Conservation (phyloP, 768 basidiomycete genomes). For the Zangia roseola region DNA sequence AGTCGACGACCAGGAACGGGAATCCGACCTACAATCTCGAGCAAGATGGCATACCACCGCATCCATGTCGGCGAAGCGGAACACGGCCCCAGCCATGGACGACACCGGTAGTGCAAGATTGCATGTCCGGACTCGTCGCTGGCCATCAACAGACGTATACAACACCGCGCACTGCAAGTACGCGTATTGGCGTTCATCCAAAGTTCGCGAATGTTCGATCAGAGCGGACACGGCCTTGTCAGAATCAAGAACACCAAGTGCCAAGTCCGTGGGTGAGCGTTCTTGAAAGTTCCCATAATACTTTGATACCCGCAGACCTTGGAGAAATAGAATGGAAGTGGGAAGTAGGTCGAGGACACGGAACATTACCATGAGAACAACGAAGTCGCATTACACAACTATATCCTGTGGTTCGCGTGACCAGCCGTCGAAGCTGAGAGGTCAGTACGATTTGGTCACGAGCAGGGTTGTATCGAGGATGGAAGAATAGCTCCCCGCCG, state of each 20-base stretch:
- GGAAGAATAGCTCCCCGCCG: slow-evolving; percentile 90
- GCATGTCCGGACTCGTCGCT: slow-evolving; percentile 78
- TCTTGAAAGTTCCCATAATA: slow-evolving; percentile 75
- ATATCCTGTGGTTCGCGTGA: slow-evolving; percentile 71
- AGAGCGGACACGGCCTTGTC: slow-evolving; percentile 75
- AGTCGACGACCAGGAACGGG: slow-evolving; percentile 1
- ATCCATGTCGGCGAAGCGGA: slow-evolving; percentile 89
- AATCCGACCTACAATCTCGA: slow-evolving; percentile 65
- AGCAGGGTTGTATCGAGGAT: slow-evolving; percentile 78
- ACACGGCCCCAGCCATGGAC: slow-evolving; percentile 86
- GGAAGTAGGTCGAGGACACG: slow-evolving; percentile 5
- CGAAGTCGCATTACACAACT: slow-evolving; percentile 81
- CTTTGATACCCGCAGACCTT: slow-evolving; percentile 64
- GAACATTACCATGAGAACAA: slow-evolving; percentile 70
- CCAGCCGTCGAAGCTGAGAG: slow-evolving; percentile 73
- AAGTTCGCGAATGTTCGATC: slow-evolving; percentile 66
- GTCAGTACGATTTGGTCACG: slow-evolving; percentile 64
- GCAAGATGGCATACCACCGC: slow-evolving; percentile 69
- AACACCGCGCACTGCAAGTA: slow-evolving; percentile 85
- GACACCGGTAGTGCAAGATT: slow-evolving; percentile 86
- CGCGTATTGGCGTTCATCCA: slow-evolving; percentile 72
- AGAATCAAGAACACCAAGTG: slow-evolving; percentile 76
- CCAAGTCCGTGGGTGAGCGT: slow-evolving; percentile 67
- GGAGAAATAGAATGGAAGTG: slow-evolving; percentile 3
- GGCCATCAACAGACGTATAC: slow-evolving; percentile 76